A percentile compares a stretch with the other conserved stretches of the same genome.
These are phyloP conservation scores for Suhomyces atakaporum DNA, from an alignment of 1,139 yeast species.

Conservation along the genomic window DNA sequence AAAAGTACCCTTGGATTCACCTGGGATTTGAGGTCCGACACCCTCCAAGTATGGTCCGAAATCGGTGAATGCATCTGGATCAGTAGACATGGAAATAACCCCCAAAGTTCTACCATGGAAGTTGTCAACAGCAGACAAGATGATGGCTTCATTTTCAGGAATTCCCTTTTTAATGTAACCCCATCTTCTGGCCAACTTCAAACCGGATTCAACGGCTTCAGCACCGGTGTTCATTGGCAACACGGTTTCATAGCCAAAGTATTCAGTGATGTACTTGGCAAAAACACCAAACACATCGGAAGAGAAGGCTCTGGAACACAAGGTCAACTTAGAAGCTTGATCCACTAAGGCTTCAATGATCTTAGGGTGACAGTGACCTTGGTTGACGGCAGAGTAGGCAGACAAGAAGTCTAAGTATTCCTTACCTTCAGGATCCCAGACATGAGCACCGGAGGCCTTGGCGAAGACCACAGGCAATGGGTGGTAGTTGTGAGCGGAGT, in stretches of 20 bases:
- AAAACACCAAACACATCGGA: slow-evolving; percentile 85
- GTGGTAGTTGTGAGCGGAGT: slow-evolving; percentile 96
- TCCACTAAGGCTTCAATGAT: slow-evolving; percentile 82
- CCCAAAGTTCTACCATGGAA: slow-evolving; percentile 98
- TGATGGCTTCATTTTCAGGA: slow-evolving; percentile 79
- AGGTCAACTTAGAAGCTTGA: slow-evolving; percentile 81
- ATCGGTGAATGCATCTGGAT: slow-evolving; percentile 84
- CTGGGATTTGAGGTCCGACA: slow-evolving; percentile 81
- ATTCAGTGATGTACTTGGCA: slow-evolving; percentile 88
- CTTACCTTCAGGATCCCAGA: slow-evolving; percentile 97
- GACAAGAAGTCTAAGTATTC: slow-evolving; percentile 85
- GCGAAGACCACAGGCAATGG: slow-evolving; percentile 94
- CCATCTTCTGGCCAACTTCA: slow-evolving; percentile 96
- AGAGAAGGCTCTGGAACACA: slow-evolving; percentile 91
- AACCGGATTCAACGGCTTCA: slow-evolving; percentile 95
- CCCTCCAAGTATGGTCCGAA: slow-evolving; percentile 89
- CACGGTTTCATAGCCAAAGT: slow-evolving; percentile 87
- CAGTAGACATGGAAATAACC: slow-evolving; percentile 94
- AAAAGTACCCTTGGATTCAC: slow-evolving; percentile 50
- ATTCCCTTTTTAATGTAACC: slow-evolving; percentile 89
- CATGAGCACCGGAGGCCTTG: slow-evolving; percentile 86
- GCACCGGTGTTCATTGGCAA: slow-evolving; percentile 99
- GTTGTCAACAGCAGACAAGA: slow-evolving; percentile 82
- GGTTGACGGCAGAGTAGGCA: slow-evolving; percentile 96
- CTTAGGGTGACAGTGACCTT: slow-evolving; percentile 97